Evolutionary conservation across 371 early-diverging fungal genomes (phyloP), one percentile per base, ranked within the genome.

Genomic region (Coemansia sp.): DNA sequence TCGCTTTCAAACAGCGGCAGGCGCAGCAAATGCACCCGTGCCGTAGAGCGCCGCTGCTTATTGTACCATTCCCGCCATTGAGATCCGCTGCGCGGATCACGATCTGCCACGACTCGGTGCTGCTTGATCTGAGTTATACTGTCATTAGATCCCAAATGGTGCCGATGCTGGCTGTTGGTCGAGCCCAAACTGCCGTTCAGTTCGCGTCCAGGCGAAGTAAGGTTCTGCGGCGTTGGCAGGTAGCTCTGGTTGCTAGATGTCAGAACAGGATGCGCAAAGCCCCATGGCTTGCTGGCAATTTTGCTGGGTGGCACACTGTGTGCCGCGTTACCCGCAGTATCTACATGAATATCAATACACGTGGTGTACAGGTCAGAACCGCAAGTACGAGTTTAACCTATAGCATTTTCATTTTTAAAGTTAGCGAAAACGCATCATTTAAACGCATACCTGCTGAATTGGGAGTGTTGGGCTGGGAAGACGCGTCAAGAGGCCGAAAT

Each of bases 1-100:
- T 76, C 73, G 51, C 53, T 48, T 10, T 72, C 77, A 16, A 68
- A 37, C 62, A 72, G 31, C n/a, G 76, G 73, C 39, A 58, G 22
- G 42, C 68, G 73, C 61, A 76, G 57, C 8, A 68, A 16, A 57
- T 59, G 54, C 6, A 64, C 45, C 6, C 39, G 53, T 5, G 11
- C 18, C 51, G 13, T 14, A 37, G 10, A 13, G 40, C 10, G 10
- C 16, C 10, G 27, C 40, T 64, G 72, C 54, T 52, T 58, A 11
- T 59, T 53, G 11, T 68, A 64, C 76, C 72, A 75, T 16, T 47
- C 34, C 29, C 51, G 67, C 42, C 67, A 61, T 7, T 58, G 72
- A 3, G 59, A 27, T 18, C 54, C 40, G n/a, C 22, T 22, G 14
- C 75, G 75, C 13, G 75, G 75, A 45, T 74, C 75, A 11, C 63